Evolutionary conservation across 441 rosid species (phyloP), one percentile per base, ranked within the genome.

Genomic region (Pelargonium hybrid): DNA sequence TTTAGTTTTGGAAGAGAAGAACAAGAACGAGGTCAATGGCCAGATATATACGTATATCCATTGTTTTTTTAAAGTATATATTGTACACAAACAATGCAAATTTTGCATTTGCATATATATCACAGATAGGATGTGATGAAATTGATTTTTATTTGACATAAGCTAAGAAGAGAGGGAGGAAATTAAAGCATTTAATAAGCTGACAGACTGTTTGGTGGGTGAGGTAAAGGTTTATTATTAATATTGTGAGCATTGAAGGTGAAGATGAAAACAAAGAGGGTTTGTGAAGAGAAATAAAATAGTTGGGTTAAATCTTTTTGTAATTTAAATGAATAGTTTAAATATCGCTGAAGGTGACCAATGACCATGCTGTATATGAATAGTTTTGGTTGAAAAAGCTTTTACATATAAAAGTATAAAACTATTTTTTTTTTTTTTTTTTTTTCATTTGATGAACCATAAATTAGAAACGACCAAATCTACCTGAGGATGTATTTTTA

Each of bases 151-250:
- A 20, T 6, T 54, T 54, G 62, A 56, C 62, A 20, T 23, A 18
- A 56, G 20, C 62, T 18, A 56, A 9, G 9, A 56, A 18, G 62
- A 56, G 62, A 56, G 62, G 11, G 57, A 56, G 6, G 41, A 34
- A 34, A 34, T 5, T 34, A 50, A 18, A 18, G 62, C 62, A 56
- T 56, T 56, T 18, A 56, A 56, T 56, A 56, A 17, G 62, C 8
- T 56, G 62, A 56, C 62, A 56, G 62, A 56, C 62, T 20, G 62
- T n/a, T 50, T 56, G 62, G 62, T 56, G 62, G 62, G 62, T 56
- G 21, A 56, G 62, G n/a, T n/a, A n/a, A n/a, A n/a, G n/a, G 62
- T 7, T 23, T 23, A 8, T 56, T 56, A 56, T 56, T 56, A 7
- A 6, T 52, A 52, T 20, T 20, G 57, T 50, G 18, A 50, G 7